These are phyloP conservation scores for Nitzschia palea DNA, from an alignment of 108 stramenopile species.

Conservation along the genomic window DNA sequence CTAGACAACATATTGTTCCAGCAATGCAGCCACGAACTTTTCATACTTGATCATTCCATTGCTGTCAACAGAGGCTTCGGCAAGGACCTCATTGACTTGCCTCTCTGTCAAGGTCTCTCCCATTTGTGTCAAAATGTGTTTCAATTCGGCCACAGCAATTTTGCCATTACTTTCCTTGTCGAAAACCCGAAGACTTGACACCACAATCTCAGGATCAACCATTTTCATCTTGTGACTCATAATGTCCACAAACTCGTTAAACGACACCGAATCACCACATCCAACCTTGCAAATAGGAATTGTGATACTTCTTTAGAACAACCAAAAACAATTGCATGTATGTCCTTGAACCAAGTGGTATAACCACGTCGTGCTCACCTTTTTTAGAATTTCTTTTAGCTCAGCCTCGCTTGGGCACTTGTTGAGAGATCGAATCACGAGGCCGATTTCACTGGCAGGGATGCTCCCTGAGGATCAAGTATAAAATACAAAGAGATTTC, in stretches of 20 bases:
- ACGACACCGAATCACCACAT: constrained; percentile 8
- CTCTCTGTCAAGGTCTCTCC: constrained; percentile 28
- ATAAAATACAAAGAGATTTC: neutral
- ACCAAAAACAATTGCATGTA: neutral
- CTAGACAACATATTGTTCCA: constrained; percentile 18
- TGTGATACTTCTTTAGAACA: neutral
- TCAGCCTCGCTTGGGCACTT: constrained; percentile 6
- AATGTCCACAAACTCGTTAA: constrained; percentile 15
- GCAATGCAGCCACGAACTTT: constrained; percentile 5
- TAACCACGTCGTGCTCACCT: constrained; percentile 15
- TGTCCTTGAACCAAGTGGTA: neutral
- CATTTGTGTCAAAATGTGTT: constrained; percentile 30
- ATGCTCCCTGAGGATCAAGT: constrained; percentile 2
- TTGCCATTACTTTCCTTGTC: constrained; percentile 27
- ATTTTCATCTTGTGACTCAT: constrained; percentile 13
- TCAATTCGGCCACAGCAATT: constrained; percentile 20
- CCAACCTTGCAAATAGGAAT: neutral
- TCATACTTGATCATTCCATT: constrained; percentile 28
- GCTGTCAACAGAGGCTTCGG: constrained; percentile 14
- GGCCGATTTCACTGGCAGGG: constrained; percentile 13
- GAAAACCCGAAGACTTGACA: constrained; percentile 19
- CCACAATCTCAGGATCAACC: constrained; percentile 20
- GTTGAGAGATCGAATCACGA: constrained; percentile 9
- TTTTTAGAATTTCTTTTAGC: constrained; percentile 17
- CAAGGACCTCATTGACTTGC: constrained; percentile 18